Conservation (phyloP, 2,329 filamentous ascomycete species). For the Tolypocladium cylindrosporum region DNA sequence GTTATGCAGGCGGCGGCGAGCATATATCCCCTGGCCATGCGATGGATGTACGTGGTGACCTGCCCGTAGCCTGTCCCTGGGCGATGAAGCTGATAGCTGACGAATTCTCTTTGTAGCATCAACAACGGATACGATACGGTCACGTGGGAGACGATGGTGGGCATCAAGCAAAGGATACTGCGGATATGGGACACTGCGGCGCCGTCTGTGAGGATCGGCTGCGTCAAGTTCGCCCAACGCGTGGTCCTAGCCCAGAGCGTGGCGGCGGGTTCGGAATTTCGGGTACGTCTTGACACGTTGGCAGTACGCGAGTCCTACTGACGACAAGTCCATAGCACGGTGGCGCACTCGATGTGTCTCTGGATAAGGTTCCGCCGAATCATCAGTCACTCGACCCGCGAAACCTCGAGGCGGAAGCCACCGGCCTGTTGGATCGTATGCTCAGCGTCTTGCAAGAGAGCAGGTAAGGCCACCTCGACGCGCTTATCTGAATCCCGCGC, state of each 20-base stretch:
- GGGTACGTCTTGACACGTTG: slow-evolving; percentile 46
- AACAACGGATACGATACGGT: slow-evolving; percentile 72
- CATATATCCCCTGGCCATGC: slow-evolving; percentile 84
- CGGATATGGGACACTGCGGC: slow-evolving; percentile 76
- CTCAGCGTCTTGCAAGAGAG: slow-evolving; percentile 76
- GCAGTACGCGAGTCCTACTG: slow-evolving; percentile 7
- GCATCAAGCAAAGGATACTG: slow-evolving; percentile 83
- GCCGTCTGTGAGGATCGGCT: slow-evolving; percentile 76
- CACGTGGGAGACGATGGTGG: slow-evolving; percentile 79
- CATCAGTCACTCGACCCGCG: slow-evolving; percentile 72
- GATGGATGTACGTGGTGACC: slow-evolving; percentile 72
- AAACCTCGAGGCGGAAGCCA: slow-evolving; percentile 85
- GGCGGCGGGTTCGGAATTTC: slow-evolving; percentile 70
- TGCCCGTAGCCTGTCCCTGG: not conserved
- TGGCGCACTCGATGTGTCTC: slow-evolving; percentile 61
- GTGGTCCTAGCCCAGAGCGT: slow-evolving; percentile 87
- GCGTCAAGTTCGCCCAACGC: slow-evolving; percentile 93
- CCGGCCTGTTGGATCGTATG: slow-evolving; percentile 81
- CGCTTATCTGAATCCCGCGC: not conserved
- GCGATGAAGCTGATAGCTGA: slow-evolving; percentile 11
- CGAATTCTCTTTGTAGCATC: slow-evolving; percentile 48
- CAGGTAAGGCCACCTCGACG: slow-evolving; percentile 45
- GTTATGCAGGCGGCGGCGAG: slow-evolving; percentile 83
- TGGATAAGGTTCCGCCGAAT: slow-evolving; percentile 73
- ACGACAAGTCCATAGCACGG: slow-evolving; percentile 26